These are phyloP conservation scores for Taxillus chinensis DNA, from an alignment of 164 flowering plant genomes.

Conservation along the genomic window DNA sequence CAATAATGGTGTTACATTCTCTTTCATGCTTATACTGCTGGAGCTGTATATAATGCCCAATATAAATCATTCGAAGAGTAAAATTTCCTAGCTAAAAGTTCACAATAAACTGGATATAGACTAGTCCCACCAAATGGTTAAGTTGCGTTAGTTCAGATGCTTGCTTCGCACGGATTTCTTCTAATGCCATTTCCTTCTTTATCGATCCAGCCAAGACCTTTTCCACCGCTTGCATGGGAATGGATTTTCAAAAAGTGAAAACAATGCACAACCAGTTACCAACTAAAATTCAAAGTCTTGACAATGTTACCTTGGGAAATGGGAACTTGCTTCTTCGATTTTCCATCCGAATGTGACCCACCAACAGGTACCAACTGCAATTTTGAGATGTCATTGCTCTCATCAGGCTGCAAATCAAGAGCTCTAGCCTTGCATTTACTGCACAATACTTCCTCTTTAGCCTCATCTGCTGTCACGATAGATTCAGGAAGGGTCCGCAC, in stretches of 20 bases:
- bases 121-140: conserved; percentile 66
- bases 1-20: conserved; percentile 83
- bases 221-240: conserved; percentile 66
- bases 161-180: conserved; percentile 75
- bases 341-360: conserved; percentile 38
- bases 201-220: conserved; percentile 94
- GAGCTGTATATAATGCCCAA: conserved; percentile 35
- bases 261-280: neutral
- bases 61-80: neutral
- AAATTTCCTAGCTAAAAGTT: neutral
- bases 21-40: conserved; percentile 97
- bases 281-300: neutral
- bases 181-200: conserved; percentile 94
- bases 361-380: conserved; percentile 60
- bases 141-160: conserved; percentile 73
- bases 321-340: conserved; percentile 58
- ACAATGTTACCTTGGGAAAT: conserved; percentile 31
- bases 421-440: conserved; percentile 42
- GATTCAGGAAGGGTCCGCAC: conserved; percentile 53
- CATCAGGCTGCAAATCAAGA: conserved; percentile 19
- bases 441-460: conserved; percentile 31
- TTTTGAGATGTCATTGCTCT: conserved; percentile 28
- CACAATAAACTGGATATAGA: neutral
- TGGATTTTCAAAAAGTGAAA: neutral
- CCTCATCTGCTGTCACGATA: conserved; percentile 19